These are phyloP conservation scores for Tuber umbilicatum DNA, from an alignment of 495 filamentous ascomycete species.

Conservation along the genomic window DNA sequence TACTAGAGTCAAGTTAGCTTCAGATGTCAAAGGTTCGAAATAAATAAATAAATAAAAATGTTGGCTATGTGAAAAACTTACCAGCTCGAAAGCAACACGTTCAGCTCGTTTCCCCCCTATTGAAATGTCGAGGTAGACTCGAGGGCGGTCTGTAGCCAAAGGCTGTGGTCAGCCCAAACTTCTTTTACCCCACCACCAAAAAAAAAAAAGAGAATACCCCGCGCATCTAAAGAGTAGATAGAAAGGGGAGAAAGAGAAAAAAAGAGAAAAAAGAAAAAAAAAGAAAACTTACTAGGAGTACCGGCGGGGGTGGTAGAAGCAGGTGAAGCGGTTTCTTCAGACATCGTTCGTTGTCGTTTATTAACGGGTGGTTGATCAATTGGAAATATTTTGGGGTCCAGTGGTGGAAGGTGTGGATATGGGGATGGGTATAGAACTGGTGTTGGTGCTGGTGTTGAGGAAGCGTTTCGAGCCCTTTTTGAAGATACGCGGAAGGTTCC, in stretches of 20 bases:
- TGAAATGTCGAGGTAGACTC: constrained; percentile 84
- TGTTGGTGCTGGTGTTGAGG: constrained; percentile 14
- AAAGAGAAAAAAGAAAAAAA: constrained; percentile 9
- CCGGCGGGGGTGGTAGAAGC: constrained; percentile 4
- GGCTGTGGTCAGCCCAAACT: constrained; percentile 18
- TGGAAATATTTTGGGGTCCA: background rate
- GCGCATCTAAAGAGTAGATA: constrained; percentile 14
- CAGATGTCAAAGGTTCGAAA: constrained; percentile 13
- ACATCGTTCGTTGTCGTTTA: constrained; percentile 14
- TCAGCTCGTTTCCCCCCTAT: constrained; percentile 65
- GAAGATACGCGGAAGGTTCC: constrained; percentile 34
- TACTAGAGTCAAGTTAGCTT: constrained; percentile 49
- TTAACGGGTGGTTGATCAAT: constrained; percentile 5
- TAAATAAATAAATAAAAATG: constrained; percentile 10
- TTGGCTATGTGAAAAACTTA: constrained; percentile 44
- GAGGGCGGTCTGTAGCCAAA: constrained; percentile 40
- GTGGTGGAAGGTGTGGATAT: constrained; percentile 11
- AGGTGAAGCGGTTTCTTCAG: constrained; percentile 24
- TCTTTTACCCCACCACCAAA: constrained; percentile 27
- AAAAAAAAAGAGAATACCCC: constrained; percentile 17
- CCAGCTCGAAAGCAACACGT: constrained; percentile 74
- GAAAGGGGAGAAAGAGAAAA: constrained; percentile 3
- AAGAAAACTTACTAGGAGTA: constrained; percentile 23
- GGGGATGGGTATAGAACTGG: constrained; percentile 6
- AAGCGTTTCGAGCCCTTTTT: constrained; percentile 18